Base-by-base conservation (phyloP, 1,284 basidiomycete species). In the Takashimella tepidaria region DNA sequence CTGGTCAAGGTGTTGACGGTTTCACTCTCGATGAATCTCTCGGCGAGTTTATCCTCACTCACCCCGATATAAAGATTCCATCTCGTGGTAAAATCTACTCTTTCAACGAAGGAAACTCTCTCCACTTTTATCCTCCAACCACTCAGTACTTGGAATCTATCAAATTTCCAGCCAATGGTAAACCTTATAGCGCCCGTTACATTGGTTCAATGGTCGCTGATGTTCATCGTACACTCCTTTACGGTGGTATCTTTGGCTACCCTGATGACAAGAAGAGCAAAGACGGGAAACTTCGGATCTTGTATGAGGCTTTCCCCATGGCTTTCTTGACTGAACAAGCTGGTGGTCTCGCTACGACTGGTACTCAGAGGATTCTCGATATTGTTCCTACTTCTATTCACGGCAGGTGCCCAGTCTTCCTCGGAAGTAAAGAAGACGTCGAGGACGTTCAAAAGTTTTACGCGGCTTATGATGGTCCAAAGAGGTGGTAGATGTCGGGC, bases 281-380 rank as follows among this genome's bases (percentile, higher is more conserved):
- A 80, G 86, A 78, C 64, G 72, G 95, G 54, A 99, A 99, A 79
- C 81, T 98, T 65, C 83, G 96, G 68, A 79, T 98, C 70, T 79
- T 98, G 47, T 99, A 98, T 70, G 96, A 98, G 78, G 95, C 91
- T 4, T 98, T 98, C 83, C 95, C 93, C n/a, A 98, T 98, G 95
- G 89, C 93, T 2, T 93, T 89, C 79, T 78, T 98, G 67, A 92
- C 86, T 3, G 95, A 98, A 70, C 72, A 93, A 86, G 96, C 96
- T 26, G 96, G 96, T 31, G 96, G 96, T 47, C 77, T 97, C 57
- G 96, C 96, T 2, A 97, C 93, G 5, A 98, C 95, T 0, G 96
- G 96, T 37, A 88, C 83, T 23, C 81, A 86, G 73, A 84, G 95
- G 45, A 93, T 99, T 64, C 80, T 99, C 44, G 96, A 99, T 69